Percentiles rank a stretch among this genome's conserved stretches.
These are phyloP conservation scores for Cystobasidiaceae sp. DNA, from an alignment of 1,284 basidiomycete species.

Conservation along the genomic window DNA sequence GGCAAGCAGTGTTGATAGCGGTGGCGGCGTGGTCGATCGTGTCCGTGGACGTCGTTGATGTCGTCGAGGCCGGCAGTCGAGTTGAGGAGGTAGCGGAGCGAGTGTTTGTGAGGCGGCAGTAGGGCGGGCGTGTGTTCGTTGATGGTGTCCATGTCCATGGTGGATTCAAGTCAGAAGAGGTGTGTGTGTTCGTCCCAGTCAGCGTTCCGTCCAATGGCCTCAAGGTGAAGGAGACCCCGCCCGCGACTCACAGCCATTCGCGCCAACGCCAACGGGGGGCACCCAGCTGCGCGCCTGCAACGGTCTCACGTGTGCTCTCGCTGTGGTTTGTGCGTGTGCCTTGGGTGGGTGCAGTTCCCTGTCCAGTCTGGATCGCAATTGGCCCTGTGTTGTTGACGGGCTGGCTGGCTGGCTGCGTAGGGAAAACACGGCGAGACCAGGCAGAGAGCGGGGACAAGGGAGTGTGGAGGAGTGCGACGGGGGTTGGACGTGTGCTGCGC, in stretches of 20 bases:
- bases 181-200: no score
- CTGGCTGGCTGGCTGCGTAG: not conserved
- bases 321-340: no score
- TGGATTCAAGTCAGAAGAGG: no score
- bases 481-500: not conserved
- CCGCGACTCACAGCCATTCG: constrained; percentile 23
- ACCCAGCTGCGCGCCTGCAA: no score
- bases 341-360: no score
- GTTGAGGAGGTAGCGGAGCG: not conserved
- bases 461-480: not conserved
- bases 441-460: not conserved
- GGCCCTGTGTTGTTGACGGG: not conserved
- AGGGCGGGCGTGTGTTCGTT: no score
- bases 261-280: no score
- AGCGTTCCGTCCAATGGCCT: no score
- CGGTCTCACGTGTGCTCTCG: no score
- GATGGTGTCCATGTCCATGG: no score
- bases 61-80: not conserved
- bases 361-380: not conserved
- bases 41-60: not conserved
- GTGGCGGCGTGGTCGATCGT: not conserved
- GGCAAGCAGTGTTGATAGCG: no score
- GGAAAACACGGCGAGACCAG: not conserved
- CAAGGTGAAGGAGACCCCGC: no score
- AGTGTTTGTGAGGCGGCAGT: not conserved